Percentiles rank a stretch among this genome's conserved stretches.
These are phyloP conservation scores for Aspergillus baeticus DNA, from an alignment of 495 filamentous ascomycete species.

Conservation along the genomic window DNA sequence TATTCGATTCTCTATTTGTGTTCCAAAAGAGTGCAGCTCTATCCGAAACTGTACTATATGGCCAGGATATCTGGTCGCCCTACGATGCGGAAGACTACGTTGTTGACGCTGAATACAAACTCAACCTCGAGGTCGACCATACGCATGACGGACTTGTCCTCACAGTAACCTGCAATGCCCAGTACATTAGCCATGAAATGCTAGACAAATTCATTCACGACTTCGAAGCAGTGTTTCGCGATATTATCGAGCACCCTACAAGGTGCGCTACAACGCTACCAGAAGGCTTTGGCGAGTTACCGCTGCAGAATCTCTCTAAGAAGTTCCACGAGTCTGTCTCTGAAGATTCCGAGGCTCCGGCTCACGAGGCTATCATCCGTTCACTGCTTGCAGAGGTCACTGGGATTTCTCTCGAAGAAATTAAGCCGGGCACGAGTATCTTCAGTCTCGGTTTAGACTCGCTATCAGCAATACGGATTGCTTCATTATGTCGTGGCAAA, in stretches of 20 bases:
- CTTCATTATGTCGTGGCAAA: conserved; percentile 60
- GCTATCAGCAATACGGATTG: conserved; percentile 78
- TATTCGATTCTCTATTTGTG: conserved; percentile 86
- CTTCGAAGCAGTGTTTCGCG: conserved; percentile 47
- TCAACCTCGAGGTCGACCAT: conserved; percentile 28
- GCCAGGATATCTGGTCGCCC: conserved; percentile 51
- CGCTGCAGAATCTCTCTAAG: conserved; percentile 9
- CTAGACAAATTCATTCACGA: conserved; percentile 45
- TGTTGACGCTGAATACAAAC: conserved; percentile 59
- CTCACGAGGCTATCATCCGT: conserved; percentile 52
- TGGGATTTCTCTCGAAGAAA: conserved; percentile 55
- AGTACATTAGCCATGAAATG: conserved; percentile 28
- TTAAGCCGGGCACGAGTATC: conserved; percentile 64
- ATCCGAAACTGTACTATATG: conserved; percentile 16
- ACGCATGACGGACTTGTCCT: conserved; percentile 35
- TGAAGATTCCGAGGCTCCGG: conserved; percentile 4
- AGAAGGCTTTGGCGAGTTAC: conserved; percentile 21
- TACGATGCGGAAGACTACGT: conserved; percentile 63
- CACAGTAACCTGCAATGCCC: conserved; percentile 19
- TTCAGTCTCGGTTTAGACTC: conserved; percentile 90
- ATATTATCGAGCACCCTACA: conserved; percentile 31
- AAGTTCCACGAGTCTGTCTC: neutral
- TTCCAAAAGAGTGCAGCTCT: conserved; percentile 59
- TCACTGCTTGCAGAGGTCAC: conserved; percentile 64
- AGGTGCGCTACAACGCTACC: conserved; percentile 25